Conservation (phyloP, 2,329 filamentous ascomycete species). For the Hymenoscyphus scutula region DNA sequence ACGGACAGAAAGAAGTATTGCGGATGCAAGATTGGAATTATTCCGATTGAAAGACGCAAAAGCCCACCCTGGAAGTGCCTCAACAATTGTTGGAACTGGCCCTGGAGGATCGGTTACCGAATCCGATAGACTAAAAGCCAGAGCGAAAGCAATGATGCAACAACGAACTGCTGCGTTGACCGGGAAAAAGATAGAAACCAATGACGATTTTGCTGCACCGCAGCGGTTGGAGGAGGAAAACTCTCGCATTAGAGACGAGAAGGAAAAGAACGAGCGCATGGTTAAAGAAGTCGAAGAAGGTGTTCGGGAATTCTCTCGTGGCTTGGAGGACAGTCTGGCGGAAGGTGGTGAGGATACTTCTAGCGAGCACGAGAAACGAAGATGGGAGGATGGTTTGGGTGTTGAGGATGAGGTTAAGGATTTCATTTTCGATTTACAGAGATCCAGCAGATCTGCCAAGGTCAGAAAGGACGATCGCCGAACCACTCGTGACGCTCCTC, state of each 20-base stretch:
- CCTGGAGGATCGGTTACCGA: constrained; percentile 89
- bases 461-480: constrained; percentile 60
- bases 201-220: constrained; percentile 75
- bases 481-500: constrained; percentile 30
- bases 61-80: constrained; percentile 76
- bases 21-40: constrained; percentile 85
- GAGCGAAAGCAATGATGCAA: constrained; percentile 98
- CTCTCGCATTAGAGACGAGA: constrained; percentile 75
- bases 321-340: constrained; percentile 84
- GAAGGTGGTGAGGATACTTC: constrained; percentile 72
- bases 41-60: constrained; percentile 94
- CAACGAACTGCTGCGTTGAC: constrained; percentile 90
- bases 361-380: constrained; percentile 83
- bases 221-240: constrained; percentile 88
- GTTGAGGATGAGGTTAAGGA: constrained; percentile 97
- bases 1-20: constrained; percentile 86
- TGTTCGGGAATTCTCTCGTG: constrained; percentile 80
- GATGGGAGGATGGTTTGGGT: constrained; percentile 94
- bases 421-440: constrained; percentile 95
- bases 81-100: constrained; percentile 84
- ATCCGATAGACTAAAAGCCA: constrained; percentile 88
- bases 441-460: constrained; percentile 74
- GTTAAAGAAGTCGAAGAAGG: constrained; percentile 95
- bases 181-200: constrained; percentile 71
- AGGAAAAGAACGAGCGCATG: constrained; percentile 94